Base-by-base conservation (phyloP, 768 basidiomycete genomes). In the Boletus vinaceobasis region DNA sequence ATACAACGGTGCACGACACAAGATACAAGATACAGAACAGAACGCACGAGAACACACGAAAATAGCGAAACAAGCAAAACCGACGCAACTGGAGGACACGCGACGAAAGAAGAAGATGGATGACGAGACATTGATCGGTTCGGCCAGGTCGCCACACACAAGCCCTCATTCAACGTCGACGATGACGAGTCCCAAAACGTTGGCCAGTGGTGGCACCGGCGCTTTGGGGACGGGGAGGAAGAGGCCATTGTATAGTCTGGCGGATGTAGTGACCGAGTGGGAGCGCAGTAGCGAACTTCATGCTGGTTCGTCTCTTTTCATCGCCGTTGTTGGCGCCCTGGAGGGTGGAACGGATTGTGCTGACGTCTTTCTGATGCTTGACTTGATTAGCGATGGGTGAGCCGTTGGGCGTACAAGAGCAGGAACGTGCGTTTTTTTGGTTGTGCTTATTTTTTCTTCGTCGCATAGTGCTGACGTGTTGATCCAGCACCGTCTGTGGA, bases 251-350 rank as follows among this genome's bases (percentile, higher is more conserved):
- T 59, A 70, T 35, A 78, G 71, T 32, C 59, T 81, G 31, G 64
- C 79, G 21, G 79, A 81, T 50, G 75, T 74, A 29, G 64, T 81
- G 31, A 53, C 64, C 14, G 78, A 80, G 53, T 55, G 81, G 52
- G 73, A 71, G 58, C 74, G 63, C 36, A 78, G 75, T 19, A 67
- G 67, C 2, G 65, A 67, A 2, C 39, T 67, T 7, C 68, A 67
- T 26, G 47, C 63, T 0, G 69, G 78, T 73, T 26, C 35, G 73
- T 66, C 29, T 21, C 26, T 58, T n/a, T 4, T 27, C 10, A 4
- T 39, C 13, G 33, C 19, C 6, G 13, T 14, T 35, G 15, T 27
- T 33, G 43, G 45, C 26, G 19, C 35, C 11, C 3, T 7, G 23
- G 23, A 26, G 2, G 10, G 14, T 36, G 53, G 29, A 11, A 9